A percentile compares a stretch with the other conserved stretches of the same genome.
These are phyloP conservation scores for Hibiscus mutabilis DNA, from an alignment of 345 rosid species.

Conservation along the genomic window DNA sequence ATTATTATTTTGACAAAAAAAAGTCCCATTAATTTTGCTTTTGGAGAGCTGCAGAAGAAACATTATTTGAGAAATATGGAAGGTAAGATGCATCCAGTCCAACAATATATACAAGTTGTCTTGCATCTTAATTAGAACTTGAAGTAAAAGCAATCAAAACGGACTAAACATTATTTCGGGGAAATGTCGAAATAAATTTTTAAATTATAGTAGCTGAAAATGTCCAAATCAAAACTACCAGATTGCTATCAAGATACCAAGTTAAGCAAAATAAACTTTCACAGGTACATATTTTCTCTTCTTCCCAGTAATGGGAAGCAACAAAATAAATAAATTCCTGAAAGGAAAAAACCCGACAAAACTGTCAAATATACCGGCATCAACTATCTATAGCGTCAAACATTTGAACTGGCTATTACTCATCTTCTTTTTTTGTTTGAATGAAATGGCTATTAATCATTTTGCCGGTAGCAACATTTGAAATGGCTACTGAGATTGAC, in stretches of 20 bases:
- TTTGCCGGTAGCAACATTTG: background rate
- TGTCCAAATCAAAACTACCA: background rate
- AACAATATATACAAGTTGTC: background rate
- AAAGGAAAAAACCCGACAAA: background rate
- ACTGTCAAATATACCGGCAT: background rate
- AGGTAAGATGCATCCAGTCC: background rate
- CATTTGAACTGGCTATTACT: background rate
- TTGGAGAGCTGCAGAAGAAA: background rate
- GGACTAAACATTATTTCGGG: background rate
- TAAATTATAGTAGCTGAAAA: background rate
- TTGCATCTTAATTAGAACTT: background rate
- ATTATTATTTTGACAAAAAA: background rate
- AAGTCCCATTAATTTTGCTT: background rate
- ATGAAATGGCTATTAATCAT: background rate
- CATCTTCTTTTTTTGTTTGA: background rate
- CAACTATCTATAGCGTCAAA: background rate
- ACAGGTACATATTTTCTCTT: background rate
- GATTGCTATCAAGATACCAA: background rate
- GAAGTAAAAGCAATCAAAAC: background rate
- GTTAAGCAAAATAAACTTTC: background rate
- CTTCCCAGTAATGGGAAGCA: background rate
- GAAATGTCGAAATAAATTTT: background rate
- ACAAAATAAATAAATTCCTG: background rate
- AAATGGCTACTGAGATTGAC: background rate
- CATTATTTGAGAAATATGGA: background rate